Percentiles rank a stretch among this genome's conserved stretches.
Evolutionary conservation across 352 stramenopile species (phyloP).

Genomic region (Phytophthora nicotianae): DNA sequence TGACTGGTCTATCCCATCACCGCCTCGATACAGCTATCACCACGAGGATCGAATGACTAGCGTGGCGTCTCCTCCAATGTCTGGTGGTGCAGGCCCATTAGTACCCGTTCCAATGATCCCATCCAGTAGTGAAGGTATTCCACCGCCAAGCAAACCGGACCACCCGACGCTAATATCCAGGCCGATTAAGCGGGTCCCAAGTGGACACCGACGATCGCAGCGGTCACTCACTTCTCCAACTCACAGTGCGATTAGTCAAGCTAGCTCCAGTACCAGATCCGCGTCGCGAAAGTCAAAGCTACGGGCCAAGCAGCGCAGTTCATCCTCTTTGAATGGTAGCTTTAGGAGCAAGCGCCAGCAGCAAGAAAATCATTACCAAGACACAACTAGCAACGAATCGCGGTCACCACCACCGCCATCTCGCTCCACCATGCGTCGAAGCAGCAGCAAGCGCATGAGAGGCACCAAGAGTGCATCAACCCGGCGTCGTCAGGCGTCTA

Average conservation of each 20-base stretch:
- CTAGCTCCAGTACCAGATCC: constrained; percentile 26
- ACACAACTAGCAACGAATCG: constrained; percentile 29
- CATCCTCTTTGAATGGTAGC: constrained; percentile 17
- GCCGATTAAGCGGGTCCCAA: constrained; percentile 25
- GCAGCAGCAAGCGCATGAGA: constrained; percentile 19
- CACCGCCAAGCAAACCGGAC: constrained; percentile 13
- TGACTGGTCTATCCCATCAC: constrained; percentile 33
- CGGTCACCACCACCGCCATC: constrained; percentile 19
- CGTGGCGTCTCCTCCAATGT: constrained; percentile 20
- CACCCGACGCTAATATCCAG: neutral
- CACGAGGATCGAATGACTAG: constrained; percentile 16
- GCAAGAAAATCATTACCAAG: constrained; percentile 21
- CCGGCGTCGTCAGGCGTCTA: constrained; percentile 7
- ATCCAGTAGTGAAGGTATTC: constrained; percentile 30
- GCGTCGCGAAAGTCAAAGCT: constrained; percentile 13
- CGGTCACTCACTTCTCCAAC: constrained; percentile 27
- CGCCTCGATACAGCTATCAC: constrained; percentile 6
- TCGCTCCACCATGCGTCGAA: constrained; percentile 12
- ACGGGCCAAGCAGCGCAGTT: constrained; percentile 23
- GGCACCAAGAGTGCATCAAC: constrained; percentile 9
- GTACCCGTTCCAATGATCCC: constrained; percentile 25
- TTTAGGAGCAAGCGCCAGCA: constrained; percentile 10
- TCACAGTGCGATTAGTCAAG: constrained; percentile 23
- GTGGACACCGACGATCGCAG: constrained; percentile 20
- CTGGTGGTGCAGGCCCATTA: constrained; percentile 20